phyloP scores from a whole-genome alignment of 2,329 filamentous ascomycete species.

The Arthrobotrys sphaeroides region DNA sequence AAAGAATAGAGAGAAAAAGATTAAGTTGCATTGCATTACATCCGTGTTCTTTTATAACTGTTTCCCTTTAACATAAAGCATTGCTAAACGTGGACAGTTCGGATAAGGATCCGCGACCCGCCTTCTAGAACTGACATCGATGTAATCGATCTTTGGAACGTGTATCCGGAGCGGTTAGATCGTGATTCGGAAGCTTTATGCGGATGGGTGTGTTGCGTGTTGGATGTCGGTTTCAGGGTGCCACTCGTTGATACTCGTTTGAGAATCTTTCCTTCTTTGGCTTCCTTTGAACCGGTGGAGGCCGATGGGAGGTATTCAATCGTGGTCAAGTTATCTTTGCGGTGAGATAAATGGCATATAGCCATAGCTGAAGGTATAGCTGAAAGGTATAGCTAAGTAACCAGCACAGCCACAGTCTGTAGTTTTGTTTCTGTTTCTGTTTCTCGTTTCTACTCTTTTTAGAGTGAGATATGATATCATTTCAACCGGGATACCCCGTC shows the following conservation, averaged over 20 bases:
- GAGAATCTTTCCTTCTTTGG: background rate
- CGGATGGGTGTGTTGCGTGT: too few species aligned
- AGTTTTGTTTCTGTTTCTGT: too few species aligned
- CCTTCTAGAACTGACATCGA: background rate
- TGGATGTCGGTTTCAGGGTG: background rate
- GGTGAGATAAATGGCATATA: too few species aligned
- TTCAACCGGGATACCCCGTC: too few species aligned
- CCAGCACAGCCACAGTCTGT: too few species aligned
- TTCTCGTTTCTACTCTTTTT: too few species aligned
- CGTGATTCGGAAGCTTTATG: background rate
- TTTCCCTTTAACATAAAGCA: background rate
- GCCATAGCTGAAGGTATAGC: too few species aligned
- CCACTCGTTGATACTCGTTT: background rate
- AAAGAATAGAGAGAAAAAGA: too few species aligned
- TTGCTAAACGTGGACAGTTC: background rate
- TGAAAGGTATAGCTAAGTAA: too few species aligned
- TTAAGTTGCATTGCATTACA: too few species aligned
- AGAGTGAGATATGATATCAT: background rate
- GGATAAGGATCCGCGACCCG: background rate
- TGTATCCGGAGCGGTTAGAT: background rate
- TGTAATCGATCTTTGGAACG: background rate
- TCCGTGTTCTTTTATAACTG: background rate
- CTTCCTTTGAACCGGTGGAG: background rate
- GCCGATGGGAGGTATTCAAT: too few species aligned
- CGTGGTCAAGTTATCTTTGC: too few species aligned